Conservation (phyloP, 1,284 basidiomycete species). For the Puccinia hordei region DNA sequence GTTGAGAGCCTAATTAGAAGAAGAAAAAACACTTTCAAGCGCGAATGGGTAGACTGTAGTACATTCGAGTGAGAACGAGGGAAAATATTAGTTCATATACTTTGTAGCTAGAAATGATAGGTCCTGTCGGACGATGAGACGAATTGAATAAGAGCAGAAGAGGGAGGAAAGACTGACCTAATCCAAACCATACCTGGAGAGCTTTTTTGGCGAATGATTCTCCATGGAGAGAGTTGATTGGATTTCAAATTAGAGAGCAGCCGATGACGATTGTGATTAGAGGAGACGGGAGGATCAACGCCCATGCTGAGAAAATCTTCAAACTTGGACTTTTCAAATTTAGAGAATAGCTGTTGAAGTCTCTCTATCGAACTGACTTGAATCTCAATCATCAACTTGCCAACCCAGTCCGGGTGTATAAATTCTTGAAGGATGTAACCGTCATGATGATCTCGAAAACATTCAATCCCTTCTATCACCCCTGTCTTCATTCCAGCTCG, state of each 20-base stretch:
- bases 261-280: neutral
- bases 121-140: neutral
- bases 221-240: slow-evolving; percentile 29
- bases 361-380: slow-evolving; percentile 56
- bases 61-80: neutral
- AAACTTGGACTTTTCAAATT: slow-evolving; percentile 5
- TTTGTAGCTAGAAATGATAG: no score
- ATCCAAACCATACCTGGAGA: slow-evolving; percentile 1
- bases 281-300: neutral
- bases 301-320: neutral
- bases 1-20: neutral
- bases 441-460: slow-evolving; percentile 2
- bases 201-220: slow-evolving; percentile 27
- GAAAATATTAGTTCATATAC: neutral
- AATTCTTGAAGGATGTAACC: slow-evolving; percentile 52
- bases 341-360: slow-evolving; percentile 52
- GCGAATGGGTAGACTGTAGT: slow-evolving; percentile 12
- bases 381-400: slow-evolving; percentile 54
- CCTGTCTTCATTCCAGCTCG: slow-evolving; percentile 51
- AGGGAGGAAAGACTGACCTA: neutral
- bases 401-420: slow-evolving; percentile 55
- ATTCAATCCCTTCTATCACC: slow-evolving; percentile 28
- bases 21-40: neutral
- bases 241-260: neutral
- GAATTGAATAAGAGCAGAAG: neutral